Base-by-base conservation (phyloP, 2,329 filamentous ascomycete species). In the Epichloe glyceriae region DNA sequence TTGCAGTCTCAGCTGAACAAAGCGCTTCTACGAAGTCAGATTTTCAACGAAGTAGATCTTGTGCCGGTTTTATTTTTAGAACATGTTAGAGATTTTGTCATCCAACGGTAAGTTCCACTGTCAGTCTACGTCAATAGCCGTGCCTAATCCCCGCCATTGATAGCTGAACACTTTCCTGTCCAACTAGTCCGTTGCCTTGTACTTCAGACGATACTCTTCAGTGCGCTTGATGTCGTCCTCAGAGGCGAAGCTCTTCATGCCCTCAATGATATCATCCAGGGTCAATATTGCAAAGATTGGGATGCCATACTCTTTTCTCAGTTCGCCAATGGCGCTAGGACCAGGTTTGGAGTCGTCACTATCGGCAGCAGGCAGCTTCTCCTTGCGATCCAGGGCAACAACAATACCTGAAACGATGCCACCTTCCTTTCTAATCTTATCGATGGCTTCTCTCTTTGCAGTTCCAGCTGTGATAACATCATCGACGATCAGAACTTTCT, bases 391-490 rank as follows among this genome's bases (percentile, higher is more conserved):
- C 57, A 96, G 76, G 3, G 90, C 86, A 34, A 98, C 86, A 19
- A 96, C 79, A 52, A 97, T 90, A 33, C 89, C 91, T 3, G 85
- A 86, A 20, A 97, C 81, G 47, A 78, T 80, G 2, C 91, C 93
- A 3, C 91, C 93, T 65, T 95, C 85, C 60, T 80, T 80, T 60
- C 82, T 78, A 64, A 97, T 95, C 67, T 95, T 93, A 50, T 82
- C 82, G 54, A 97, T 89, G 14, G 91, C 88, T 67, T 97, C 90
- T 52, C 89, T 78, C 72, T 96, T 90, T 40, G 93, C 93, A 1
- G 90, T 97, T 30, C 93, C 93, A 0, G 89, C 91, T 1, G 90
- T 96, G 62, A 97, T 91, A 52, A 98, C 91, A 70, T 97, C 93
- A 73, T 98, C 93, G 40, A 98, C 84, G 59, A 98, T 86, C 35